Base-by-base conservation (phyloP, 805 yeast genomes). In the Suhomyces sp. region DNA sequence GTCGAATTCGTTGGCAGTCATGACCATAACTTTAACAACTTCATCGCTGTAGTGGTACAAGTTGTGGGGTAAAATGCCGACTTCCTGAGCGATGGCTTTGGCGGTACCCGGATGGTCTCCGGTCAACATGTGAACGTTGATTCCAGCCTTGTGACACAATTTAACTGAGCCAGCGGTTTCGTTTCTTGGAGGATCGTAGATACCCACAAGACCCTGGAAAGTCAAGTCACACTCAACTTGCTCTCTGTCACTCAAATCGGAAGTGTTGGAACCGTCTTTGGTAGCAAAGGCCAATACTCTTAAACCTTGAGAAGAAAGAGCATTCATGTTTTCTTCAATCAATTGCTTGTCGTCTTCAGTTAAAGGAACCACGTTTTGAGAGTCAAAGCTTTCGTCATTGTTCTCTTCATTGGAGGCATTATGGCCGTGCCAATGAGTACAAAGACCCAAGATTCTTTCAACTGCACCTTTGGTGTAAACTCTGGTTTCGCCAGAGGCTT, bases 81-180 rank as follows among this genome's bases (percentile, higher is more conserved):
- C 91, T 66, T 87, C 91, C 66, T 83, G 85, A 15, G 93, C 92
- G 73, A 87, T 87, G 4, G 92, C 90, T 53, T 76, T 74, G 15
- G 93, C 93, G 44, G 93, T 87, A 36, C 86, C 86, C 8, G 87
- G 88, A 61, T 86, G 90, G 65, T 87, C 93, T 57, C 93, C 93
- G 17, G 93, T 87, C 41, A 88, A 78, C 93, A 87, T 87, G 60
- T 84, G 90, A 46, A 87, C 92, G 57, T 84, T 82, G 59, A 87
- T 84, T 55, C 93, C 93, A 13, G 93, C 93, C 47, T 67, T 74
- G 63, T 86, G 90, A 67, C 92, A 87, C 54, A 72, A 67, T 60
- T 79, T 79, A 22, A 87, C 92, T 5, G 88, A 80, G 10, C 74
- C 80, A 9, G 83, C 80, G 13, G 90, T 82, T 70, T 87, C 92